A percentile compares a stretch with the other conserved stretches of the same genome.
Evolutionary conservation across 805 yeast species (phyloP).

Genomic region (Ogataea degrootiae): DNA sequence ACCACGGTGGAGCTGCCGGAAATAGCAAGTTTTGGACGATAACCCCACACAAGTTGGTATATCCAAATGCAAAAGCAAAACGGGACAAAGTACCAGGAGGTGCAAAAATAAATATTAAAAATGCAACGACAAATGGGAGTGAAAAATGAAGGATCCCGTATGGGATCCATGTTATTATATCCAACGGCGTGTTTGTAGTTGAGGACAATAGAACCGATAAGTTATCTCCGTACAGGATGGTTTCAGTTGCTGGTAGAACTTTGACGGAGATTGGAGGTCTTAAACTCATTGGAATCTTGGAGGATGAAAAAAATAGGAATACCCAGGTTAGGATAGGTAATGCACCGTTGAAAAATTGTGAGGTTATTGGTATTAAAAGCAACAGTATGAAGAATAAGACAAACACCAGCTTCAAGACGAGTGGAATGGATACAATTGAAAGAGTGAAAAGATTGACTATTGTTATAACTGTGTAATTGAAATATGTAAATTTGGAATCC

Average conservation of each 20-base stretch:
- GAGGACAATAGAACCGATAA: conserved; percentile 81
- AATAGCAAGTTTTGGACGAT: conserved; percentile 65
- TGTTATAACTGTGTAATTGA: conserved; percentile 18
- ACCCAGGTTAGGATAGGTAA: conserved; percentile 87
- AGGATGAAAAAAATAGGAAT: conserved; percentile 72
- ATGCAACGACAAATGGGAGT: conserved; percentile 85
- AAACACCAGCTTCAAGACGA: conserved; percentile 13
- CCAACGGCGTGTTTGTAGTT: conserved; percentile 59
- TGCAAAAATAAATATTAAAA: conserved; percentile 73
- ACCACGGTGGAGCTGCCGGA: conserved; percentile 99
- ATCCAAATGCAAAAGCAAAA: conserved; percentile 91
- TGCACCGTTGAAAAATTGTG: conserved; percentile 81
- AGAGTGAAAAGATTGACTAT: conserved; percentile 22
- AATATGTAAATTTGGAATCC: neutral
- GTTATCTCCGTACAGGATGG: conserved; percentile 90
- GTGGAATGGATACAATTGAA: conserved; percentile 17
- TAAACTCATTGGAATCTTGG: conserved; percentile 65
- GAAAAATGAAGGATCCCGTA: conserved; percentile 88
- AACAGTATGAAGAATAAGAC: conserved; percentile 15
- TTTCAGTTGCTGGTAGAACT: conserved; percentile 88
- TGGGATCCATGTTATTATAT: conserved; percentile 89
- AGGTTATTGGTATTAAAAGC: conserved; percentile 65
- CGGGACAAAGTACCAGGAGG: conserved; percentile 84
- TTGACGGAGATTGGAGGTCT: conserved; percentile 87
- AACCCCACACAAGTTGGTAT: conserved; percentile 87